phyloP scores from a whole-genome alignment of 768 basidiomycete genomes.

The Macrocybe gigantea region DNA sequence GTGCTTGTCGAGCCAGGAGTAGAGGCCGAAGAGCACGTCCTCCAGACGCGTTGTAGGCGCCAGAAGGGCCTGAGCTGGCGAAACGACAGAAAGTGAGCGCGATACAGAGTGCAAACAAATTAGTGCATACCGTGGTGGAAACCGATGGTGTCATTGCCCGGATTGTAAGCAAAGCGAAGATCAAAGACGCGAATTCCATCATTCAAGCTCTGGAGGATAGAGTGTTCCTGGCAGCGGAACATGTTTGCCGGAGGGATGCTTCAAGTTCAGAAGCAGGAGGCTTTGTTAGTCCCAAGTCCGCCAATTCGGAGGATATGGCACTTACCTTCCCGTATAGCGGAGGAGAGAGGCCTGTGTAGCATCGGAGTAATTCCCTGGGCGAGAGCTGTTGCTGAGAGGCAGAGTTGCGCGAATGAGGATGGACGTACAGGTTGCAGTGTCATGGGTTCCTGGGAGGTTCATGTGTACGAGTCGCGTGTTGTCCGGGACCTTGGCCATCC shows the following conservation, averaged over 20 bases:
- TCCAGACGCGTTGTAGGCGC: constrained; percentile 39
- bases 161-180: constrained; percentile 41
- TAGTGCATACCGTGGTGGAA: constrained; percentile 37
- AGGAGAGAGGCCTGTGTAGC: constrained; percentile 33
- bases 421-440: constrained; percentile 36
- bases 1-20: constrained; percentile 46
- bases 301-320: neutral
- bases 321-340: constrained; percentile 40
- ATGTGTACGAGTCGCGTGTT: constrained; percentile 37
- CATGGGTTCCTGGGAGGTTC: constrained; percentile 50
- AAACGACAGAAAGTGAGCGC: neutral
- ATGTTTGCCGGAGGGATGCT: constrained; percentile 27
- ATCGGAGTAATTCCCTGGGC: constrained; percentile 38
- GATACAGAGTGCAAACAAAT: neutral
- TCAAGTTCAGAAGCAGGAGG: neutral
- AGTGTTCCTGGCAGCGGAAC: constrained; percentile 41
- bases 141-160: constrained; percentile 44
- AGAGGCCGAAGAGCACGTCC: constrained; percentile 46
- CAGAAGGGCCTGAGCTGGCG: constrained; percentile 32
- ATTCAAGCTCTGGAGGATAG: constrained; percentile 39
- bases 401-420: too few relatives aligned
- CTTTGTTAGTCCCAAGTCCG: too few relatives aligned
- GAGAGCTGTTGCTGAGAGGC: too few relatives aligned
- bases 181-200: constrained; percentile 48
- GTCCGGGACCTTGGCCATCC: constrained; percentile 41